Base-by-base conservation (phyloP, 768 basidiomycete genomes). In the Boletales sp. region DNA sequence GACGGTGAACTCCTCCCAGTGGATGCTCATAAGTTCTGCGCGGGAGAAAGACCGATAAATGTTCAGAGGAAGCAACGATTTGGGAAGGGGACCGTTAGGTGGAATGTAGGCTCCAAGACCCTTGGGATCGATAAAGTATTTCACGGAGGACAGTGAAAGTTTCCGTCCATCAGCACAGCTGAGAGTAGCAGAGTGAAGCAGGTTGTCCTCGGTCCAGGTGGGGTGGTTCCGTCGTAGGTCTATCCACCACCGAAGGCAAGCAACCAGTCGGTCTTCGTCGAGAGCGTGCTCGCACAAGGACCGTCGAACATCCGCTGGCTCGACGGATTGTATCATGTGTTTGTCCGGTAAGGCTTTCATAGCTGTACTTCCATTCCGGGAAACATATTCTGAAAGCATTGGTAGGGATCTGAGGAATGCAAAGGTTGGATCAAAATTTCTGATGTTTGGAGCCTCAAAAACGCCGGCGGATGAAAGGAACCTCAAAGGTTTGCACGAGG, bases 381-480 rank as follows among this genome's bases (percentile, higher is more conserved):
- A 70, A 17, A 90, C 65, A 8, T 77, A 71, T 0, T 79, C 71
- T 0, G 90, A 83, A 8, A 97, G 61, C 27, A 87, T 76, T 0
- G 94, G 84, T 14, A 94, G 69, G 34, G 80, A 72, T 57, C 85
- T 86, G 52, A 97, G 67, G 64, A 97, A 98, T 5, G 78, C 60
- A 49, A 94, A 81, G 3, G 76, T 74, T 0, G 81, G 64, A 51
- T 91, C 84, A 0, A 87, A 90, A 40, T 84, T 70, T 29, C 91
- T 83, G 39, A 95, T 81, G 24, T 83, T 78, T 8, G 70, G 69
- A 8, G 83, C 82, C 38, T 77, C 74, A 8, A 78, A 75, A 0
- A 95, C 76, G 9, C 95, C 94, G 24, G 74, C 72, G 0, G 81
- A 84, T 0, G 91, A 89, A 18, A 95, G 76, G 31, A 98, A 72